Evolutionary conservation across 495 filamentous ascomycete species (phyloP), one percentile per base, ranked within the genome.

Genomic region (Penicillium canescens): DNA sequence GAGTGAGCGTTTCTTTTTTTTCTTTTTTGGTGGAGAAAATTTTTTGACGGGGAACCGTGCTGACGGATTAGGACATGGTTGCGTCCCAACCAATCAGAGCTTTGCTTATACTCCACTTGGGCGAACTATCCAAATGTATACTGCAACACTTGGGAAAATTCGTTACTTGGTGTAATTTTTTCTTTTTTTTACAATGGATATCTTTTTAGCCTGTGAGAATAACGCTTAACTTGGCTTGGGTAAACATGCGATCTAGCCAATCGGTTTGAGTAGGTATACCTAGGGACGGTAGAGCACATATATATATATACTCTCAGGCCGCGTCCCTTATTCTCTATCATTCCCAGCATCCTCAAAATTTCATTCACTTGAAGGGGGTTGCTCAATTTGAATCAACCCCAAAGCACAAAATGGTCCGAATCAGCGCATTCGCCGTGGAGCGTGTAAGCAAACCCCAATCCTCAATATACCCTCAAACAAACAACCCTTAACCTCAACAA

Each of bases 361-460:
- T 26, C 18, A 14, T 18, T 3, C 6, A 9, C 18, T 18, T 18
- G 18, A 18, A 18, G 18, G 18, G 18, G 18, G 18, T 8, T 23
- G 3, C 26, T 34, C 28, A 35, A 20, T 13, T 18, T 36, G 23
- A 4, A 18, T 10, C 2, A 12, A 1, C 3, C 28, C 1, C 16
- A 6, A 18, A 43, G 41, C 0, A 7, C 45, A 45, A 54, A 43
- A 90, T 91, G 86, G 87, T 91, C 26, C 79, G 84, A 57, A 80
- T 92, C 56, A 71, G 81, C 41, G 72, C 78, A n/a, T 95, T 95
- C 65, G 82, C 84, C 20, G 87, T 95, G 6, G 90, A 95, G 72
- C 83, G 84, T 66, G 85, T 87, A 77, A 52, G 50, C 14, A 11
- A 6, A 11, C 24, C n/a, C 13, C 21, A 42, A 33, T 0, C 7